Base-by-base conservation (phyloP, 2,329 filamentous ascomycete species). In the Penicillium aurantiogriseum region DNA sequence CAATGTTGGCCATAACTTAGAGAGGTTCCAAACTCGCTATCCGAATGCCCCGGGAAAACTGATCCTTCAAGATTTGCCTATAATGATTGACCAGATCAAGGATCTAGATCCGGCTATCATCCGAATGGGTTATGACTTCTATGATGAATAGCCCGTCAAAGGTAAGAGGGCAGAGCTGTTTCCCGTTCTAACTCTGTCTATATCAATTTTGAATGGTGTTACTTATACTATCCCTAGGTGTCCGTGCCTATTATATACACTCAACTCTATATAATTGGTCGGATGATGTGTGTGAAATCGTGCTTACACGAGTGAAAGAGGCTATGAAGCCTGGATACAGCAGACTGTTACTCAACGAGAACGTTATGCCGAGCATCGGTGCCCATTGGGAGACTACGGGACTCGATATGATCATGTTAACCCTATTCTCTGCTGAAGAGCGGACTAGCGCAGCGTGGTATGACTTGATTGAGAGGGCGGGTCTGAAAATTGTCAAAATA, bases 101-200 rank as follows among this genome's bases (percentile, higher is more conserved):
- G 38, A 49, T 36, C 35, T 54, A 42, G 52, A 54, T 17, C 13
- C 52, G n/a, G 23, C 36, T 49, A 54, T 54, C 11, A 2, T 44
- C 15, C 44, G 44, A 39, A 54, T 54, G 44, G 52, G 47, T 15
- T 49, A 54, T n/a, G 44, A 54, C 52, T 54, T 54, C n/a, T 27
- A 54, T 48, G 13, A 27, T 8, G 29, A 54, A 29, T 45, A 54
- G 2, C 52, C 45, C 15, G n/a, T 54, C 10, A 49, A 49, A 23
- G 52, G 52, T 49, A 36, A 36, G 36, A 9, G 19, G 10, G 4
- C 10, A 31, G 29, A 29, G 17, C 5, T 15, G n/a, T 11, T 39
- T 5, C n/a, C 7, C 7, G 17, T 54, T 36, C 2, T n/a, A 19
- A 31, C 2, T 6, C 4, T 10, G 9, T 17, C 21, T 4, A 23